These are phyloP conservation scores for Tuber melanosporum DNA, from an alignment of 495 filamentous ascomycete genomes.

Conservation along the genomic window DNA sequence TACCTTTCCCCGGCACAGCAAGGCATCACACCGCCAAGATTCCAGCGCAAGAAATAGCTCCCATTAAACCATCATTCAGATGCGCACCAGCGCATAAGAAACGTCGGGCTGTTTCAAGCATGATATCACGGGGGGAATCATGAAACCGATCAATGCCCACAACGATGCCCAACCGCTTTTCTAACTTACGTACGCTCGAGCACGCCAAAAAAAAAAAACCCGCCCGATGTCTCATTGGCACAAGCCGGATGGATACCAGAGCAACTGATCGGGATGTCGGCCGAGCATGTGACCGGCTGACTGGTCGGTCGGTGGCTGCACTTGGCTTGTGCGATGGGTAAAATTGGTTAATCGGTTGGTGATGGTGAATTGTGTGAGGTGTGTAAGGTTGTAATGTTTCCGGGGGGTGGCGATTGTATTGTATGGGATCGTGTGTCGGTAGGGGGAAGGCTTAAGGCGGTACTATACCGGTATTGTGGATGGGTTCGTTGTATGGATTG, in stretches of 20 bases:
- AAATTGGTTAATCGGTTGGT: not conserved
- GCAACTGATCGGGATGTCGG: not conserved
- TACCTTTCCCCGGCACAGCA: not conserved
- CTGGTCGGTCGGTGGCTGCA: not conserved
- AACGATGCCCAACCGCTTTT: too few relatives aligned
- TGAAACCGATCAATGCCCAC: not conserved
- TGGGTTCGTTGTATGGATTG: too few relatives aligned
- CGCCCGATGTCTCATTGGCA: not conserved
- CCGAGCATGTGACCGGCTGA: not conserved
- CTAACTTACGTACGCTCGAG: not conserved
- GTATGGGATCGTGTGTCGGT: not conserved
- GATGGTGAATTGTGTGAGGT: not conserved
- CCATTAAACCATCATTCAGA: not conserved
- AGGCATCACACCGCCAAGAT: not conserved
- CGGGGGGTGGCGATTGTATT: not conserved
- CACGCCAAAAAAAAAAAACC: not conserved
- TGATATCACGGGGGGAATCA: not conserved
- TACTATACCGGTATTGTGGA: too few relatives aligned
- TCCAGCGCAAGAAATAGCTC: not conserved
- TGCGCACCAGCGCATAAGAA: not conserved
- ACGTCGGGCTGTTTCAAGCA: not conserved
- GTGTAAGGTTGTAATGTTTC: not conserved
- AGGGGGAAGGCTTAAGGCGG: not conserved
- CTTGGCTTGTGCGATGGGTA: not conserved
- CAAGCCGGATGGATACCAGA: not conserved